phyloP scores from a whole-genome alignment of 805 yeast species.

The Wickerhamomyces queroliae region DNA sequence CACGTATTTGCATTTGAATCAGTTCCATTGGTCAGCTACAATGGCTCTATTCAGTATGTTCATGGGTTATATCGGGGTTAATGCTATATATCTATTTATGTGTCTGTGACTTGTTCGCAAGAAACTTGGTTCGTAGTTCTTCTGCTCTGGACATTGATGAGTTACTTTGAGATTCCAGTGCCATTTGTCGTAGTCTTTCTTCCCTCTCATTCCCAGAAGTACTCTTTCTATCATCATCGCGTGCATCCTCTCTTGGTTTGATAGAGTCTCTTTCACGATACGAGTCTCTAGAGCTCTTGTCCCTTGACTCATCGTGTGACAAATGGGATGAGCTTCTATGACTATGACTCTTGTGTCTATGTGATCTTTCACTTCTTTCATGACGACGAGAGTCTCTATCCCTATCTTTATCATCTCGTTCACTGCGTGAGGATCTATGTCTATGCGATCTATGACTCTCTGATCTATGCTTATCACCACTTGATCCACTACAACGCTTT shows the following conservation, averaged over 20 bases:
- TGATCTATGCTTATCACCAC: no score
- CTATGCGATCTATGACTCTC: slow-evolving; percentile 13
- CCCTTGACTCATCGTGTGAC: background rate
- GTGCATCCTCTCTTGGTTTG: background rate
- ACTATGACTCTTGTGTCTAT: background rate
- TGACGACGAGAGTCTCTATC: slow-evolving; percentile 3
- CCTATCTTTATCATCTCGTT: slow-evolving; percentile 3
- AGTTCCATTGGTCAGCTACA: no score
- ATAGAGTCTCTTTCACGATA: background rate
- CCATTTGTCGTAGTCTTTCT: background rate
- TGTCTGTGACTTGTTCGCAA: background rate
- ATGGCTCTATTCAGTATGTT: no score
- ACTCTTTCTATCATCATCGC: background rate
- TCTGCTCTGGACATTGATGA: background rate
- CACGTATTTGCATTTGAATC: no score
- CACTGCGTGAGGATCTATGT: slow-evolving; percentile 4
- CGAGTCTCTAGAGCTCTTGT: background rate
- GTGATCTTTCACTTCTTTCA: background rate
- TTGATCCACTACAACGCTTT: no score
- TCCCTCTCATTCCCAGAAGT: background rate
- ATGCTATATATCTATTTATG: background rate
- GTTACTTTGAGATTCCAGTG: background rate
- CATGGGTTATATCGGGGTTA: background rate
- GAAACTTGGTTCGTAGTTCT: background rate
- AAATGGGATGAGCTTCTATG: background rate